Evolutionary conservation across 192 early-diverging fungal species (phyloP), one percentile per base, ranked within the genome.

Genomic region (Obelidium mucronatum): DNA sequence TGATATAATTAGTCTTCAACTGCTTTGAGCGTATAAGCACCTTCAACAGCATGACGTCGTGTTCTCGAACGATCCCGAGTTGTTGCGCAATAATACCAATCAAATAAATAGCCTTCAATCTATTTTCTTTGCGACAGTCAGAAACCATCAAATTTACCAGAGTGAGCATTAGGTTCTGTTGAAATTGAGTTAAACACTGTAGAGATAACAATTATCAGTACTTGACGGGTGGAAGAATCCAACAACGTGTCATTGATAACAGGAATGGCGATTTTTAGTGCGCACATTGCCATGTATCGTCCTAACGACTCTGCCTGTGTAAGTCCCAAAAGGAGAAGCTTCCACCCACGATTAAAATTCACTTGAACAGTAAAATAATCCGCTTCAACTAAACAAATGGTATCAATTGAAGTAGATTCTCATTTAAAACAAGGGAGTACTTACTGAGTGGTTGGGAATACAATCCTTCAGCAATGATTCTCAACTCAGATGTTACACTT

Each of bases 341-440:
- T 89, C 87, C 87, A 89, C 2, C 81, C 84, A 33, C 87, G 78
- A 64, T 89, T 89, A 67, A 85, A 82, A 40, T 84, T 78, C 11
- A 89, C 79, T 77, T 89, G 87, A 2, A 82, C 77, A 1, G 86
- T 85, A 42, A 79, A 83, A 73, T 80, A 85, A 62, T 85, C 82
- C 15, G 80, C 81, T 53, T 87, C 86, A 48, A 84, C 86, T 81
- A 26, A 28, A 26, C 24, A 24, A 24, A 60, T 13, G 11, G 58
- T 34, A 24, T 60, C 58, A 60, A 40, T 15, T 15, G 44, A 48
- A 6, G 19, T 13, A 31, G 34, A 74, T 37, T 19, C 22, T n/a
- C 17, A n/a, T 74, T 52, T 39, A 30, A 64, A 36, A 52, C 22
- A 68, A 58, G 19, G 17, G 11, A 67, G 75, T 37, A 36, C 44